phyloP scores from a whole-genome alignment of 164 flowering plant genomes.

The Aristolochia fimbriata region DNA sequence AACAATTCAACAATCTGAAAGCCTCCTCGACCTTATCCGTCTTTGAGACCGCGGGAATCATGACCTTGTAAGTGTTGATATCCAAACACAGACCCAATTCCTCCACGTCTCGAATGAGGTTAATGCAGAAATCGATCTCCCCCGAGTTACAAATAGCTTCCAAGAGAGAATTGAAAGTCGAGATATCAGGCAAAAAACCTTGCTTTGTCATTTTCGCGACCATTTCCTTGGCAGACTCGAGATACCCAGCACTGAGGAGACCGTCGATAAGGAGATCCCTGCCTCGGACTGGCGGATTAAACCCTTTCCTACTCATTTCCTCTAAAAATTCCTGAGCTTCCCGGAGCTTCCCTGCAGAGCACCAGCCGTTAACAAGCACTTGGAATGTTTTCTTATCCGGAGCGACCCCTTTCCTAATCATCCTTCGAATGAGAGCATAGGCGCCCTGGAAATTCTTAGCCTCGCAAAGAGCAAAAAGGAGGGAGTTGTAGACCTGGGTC shows the following conservation, averaged over 20 bases:
- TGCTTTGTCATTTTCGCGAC: constrained; percentile 76
- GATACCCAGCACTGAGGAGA: constrained; percentile 69
- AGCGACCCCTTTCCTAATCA: constrained; percentile 53
- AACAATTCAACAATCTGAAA: constrained; percentile 45
- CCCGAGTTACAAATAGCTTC: constrained; percentile 54
- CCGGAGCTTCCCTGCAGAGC: constrained; percentile 68
- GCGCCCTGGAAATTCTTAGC: constrained; percentile 77
- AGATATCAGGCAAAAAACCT: constrained; percentile 64
- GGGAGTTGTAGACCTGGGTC: constrained; percentile 49
- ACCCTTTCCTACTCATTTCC: constrained; percentile 89
- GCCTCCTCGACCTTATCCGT: constrained; percentile 69
- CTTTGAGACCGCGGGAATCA: constrained; percentile 70
- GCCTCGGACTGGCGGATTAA: constrained; percentile 81
- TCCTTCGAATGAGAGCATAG: constrained; percentile 72
- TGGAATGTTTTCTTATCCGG: constrained; percentile 71
- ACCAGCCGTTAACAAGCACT: constrained; percentile 83
- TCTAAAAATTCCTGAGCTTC: constrained; percentile 81
- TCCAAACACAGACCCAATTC: constrained; percentile 57
- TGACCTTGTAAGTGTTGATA: constrained; percentile 53
- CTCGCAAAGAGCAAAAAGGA: constrained; percentile 68
- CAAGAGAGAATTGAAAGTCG: constrained; percentile 59
- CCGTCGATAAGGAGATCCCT: constrained; percentile 86
- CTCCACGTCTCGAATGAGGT: constrained; percentile 46
- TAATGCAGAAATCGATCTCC: constrained; percentile 63
- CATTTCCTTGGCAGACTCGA: constrained; percentile 75